Evolutionary conservation across 225 moss, liverwort and hornwort species (phyloP), one percentile per base, ranked within the genome.

Genomic region (Ulota crispa): DNA sequence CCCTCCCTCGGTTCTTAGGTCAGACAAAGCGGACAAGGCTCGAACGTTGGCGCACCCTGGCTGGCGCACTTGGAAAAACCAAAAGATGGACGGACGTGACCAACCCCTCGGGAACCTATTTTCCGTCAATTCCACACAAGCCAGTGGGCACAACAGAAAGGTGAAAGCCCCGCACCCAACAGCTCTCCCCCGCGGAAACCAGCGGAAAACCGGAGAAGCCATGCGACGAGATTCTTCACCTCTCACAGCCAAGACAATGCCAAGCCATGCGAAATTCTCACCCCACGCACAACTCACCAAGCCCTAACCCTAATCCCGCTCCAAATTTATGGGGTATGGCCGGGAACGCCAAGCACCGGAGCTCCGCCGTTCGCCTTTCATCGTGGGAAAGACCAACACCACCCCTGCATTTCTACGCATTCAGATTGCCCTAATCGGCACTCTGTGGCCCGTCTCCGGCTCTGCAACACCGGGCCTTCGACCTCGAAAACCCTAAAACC

Each of bases 401-500:
- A 0, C 15, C 23, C 32, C 47, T 27, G 16, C 24, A 34, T 19
- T 28, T 64, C 32, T 32, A 18, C n/a, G 34, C 64, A n/a, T 9
- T 34, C 76, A n/a, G 4, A 63, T 23, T 14, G 2, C 12, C 8
- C 42, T 10, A 60, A 27, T 11, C 34, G 73, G 11, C 62, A 5
- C 31, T 10, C 23, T n/a, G 3, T 10, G 23, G n/a, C 18, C 13
- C 52, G 10, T n/a, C 47, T 18, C 21, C 28, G 26, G 5, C 19
- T 19, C 28, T 19, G 43, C 27, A 12, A 24, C 42, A n/a, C 0
- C 47, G 8, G 8, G 30, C 20, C 75, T 8, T 52, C 19, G 1
- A 63, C 28, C 6, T 55, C 42, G 9, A 21, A 28, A 78, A 79
- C 70, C 79, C 86, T 75, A 64, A 68, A 73, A 36, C 73, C 70